Base-by-base conservation (phyloP, 371 early-diverging fungal species). In the Rhizopus microsporus region DNA sequence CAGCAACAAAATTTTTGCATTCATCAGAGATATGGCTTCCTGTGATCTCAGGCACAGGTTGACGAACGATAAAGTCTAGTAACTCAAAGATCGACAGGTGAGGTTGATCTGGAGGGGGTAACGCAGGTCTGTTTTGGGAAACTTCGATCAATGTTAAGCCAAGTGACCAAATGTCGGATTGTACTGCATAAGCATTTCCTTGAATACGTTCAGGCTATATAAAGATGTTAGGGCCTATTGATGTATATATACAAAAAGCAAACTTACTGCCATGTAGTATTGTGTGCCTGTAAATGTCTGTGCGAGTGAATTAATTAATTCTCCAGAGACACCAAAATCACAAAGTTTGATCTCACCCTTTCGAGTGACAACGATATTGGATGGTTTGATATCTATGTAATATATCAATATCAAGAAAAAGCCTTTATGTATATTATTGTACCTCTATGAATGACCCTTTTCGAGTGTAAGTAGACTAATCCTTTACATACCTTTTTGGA, bases 291-390 rank as follows among this genome's bases (percentile, higher is more conserved):
- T 92, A 81, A 96, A 96, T 5, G 98, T 96, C 58, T 92, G 86
- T 23, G 96, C 97, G 10, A 95, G 77, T 3, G 96, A 93, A 57
- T 94, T 90, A 57, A 92, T 92, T 33, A 94, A 67, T 71, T 95
- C 91, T 12, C 94, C 94, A 17, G 91, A 89, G 4, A 97, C 96
- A 42, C 97, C 97, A 74, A 98, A 96, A 75, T 98, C 99, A 62
- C 95, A 94, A 9, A 98, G 77, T 68, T 97, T 98, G 64, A 98
- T 89, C 52, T 92, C 78, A 35, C 99, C 99, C 16, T 77, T 75
- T 51, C 89, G 81, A 23, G 90, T 92, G 5, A 93, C 82, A 56
- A 96, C 71, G 51, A 96, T 92, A 69, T 96, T 96, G 37, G 91
- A 91, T 0, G 97, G 96, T 69, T 96, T 95, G 62, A 96, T 88